Conservation (phyloP, 768 basidiomycete species). For the Megacollybia marginata region DNA sequence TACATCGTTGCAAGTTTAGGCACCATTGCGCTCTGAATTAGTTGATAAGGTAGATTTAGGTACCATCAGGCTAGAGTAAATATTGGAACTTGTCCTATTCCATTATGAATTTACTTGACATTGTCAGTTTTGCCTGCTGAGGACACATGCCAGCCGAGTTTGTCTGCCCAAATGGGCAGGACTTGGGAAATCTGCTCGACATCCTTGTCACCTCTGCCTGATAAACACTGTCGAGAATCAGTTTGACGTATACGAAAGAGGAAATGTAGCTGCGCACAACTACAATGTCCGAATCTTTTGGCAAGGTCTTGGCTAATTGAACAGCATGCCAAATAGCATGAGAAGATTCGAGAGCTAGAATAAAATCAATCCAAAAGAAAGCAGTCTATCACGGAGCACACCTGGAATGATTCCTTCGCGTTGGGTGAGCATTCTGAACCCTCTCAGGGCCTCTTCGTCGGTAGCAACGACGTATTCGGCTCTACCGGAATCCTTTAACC, state of each 20-base stretch:
- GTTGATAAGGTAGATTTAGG: too few relatives aligned
- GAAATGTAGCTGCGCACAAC: slow-evolving; percentile 52
- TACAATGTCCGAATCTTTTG: slow-evolving; percentile 82
- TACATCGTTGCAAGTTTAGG: too few relatives aligned
- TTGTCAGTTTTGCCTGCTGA: slow-evolving; percentile 1
- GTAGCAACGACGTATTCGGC: slow-evolving; percentile 92
- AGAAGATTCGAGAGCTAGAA: slow-evolving; percentile 81
- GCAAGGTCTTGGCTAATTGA: slow-evolving; percentile 73
- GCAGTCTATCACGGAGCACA: slow-evolving; percentile 21
- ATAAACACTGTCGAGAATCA: slow-evolving; percentile 58
- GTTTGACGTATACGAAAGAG: neutral
- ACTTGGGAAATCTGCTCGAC: slow-evolving; percentile 94
- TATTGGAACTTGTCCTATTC: too few relatives aligned
- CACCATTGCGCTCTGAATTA: too few relatives aligned
- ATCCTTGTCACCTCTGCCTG: slow-evolving; percentile 96
- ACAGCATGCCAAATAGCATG: slow-evolving; percentile 96
- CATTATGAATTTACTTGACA: too few relatives aligned
- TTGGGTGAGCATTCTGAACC: slow-evolving; percentile 88
- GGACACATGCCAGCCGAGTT: slow-evolving; percentile 85
- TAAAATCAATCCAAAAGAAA: neutral
- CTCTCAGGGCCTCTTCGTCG: slow-evolving; percentile 89
- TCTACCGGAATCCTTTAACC: slow-evolving; percentile 90
- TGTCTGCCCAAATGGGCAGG: slow-evolving; percentile 93
- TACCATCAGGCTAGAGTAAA: too few relatives aligned
- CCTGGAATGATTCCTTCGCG: slow-evolving; percentile 96